Base-by-base conservation (phyloP, 441 rosid species). In the Gossypium davidsonii region DNA sequence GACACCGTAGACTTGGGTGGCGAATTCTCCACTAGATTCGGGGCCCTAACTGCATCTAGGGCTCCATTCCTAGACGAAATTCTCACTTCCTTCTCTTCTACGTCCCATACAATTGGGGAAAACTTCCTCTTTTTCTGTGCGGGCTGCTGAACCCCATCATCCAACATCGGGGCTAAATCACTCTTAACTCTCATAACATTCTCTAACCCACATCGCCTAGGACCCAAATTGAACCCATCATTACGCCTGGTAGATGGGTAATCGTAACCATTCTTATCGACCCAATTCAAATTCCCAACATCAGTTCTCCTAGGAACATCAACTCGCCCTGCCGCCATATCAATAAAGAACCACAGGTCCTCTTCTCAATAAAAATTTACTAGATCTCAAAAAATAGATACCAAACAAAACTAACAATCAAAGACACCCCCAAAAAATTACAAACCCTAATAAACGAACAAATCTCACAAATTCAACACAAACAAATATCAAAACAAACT, bases 301-400 rank as follows among this genome's bases (percentile, higher is more conserved):
- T n/a, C 70, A 20, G 53, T 51, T 56, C 62, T 21, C 77, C 83
- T 85, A 3, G 80, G 83, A 74, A 88, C 82, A 78, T 76, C 84
- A 34, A 81, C 71, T 59, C 92, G 85, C 75, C 96, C 96, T 90
- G 96, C 81, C 83, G 95, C 96, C 97, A 92, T 90, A 75, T 78
- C 77, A 67, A 67, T 48, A 6, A 73, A 83, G 76, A 84, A 79
- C 91, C 84, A 90, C 76, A 89, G 73, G 85, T 14, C 81, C 78
- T 73, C 88, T 81, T 82, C 83, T 80, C 73, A 80, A 85, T 88
- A 63, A 85, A 84, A 83, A 79, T 34, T 34, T 34, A 34, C 39
- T 6, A 69, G 78, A 80, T 66, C 48, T 28, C 57, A 79, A 34
- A 52, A 34, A 31, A 23, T 9, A 26, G 53, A 65, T 12, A 65